A percentile compares a stretch with the other conserved stretches of the same genome.
phyloP scores from a whole-genome alignment of 2,329 filamentous ascomycete genomes.

The Huntiella bhutanensis region DNA sequence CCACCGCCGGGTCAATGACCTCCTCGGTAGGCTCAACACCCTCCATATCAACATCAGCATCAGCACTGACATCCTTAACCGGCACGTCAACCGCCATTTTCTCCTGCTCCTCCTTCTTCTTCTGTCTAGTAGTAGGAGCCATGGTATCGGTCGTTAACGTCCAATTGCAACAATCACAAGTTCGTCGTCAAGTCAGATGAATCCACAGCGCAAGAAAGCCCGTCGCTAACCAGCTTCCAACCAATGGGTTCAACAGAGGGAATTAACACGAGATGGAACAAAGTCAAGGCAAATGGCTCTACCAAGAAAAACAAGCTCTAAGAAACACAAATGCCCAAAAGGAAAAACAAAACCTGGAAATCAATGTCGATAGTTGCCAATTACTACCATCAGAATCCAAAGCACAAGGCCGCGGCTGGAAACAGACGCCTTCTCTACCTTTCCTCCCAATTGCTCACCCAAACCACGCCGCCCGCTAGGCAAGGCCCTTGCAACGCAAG shows the following conservation, averaged over 20 bases:
- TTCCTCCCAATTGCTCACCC: no score
- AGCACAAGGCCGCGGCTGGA: background rate
- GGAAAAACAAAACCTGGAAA: background rate
- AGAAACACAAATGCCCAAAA: background rate
- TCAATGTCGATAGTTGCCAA: background rate
- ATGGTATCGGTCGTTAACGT: constrained; percentile 6
- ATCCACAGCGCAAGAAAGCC: no score
- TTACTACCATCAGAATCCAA: no score
- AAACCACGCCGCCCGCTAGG: constrained; percentile 1
- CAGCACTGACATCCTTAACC: constrained; percentile 42
- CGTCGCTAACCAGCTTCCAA: no score
- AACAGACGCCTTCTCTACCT: no score
- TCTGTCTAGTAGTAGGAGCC: constrained; percentile 9
- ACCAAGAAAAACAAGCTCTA: background rate
- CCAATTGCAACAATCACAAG: background rate
- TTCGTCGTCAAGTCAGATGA: no score
- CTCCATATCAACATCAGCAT: constrained; percentile 56
- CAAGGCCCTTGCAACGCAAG: constrained; percentile 8
- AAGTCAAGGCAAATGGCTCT: background rate
- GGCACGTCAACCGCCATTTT: constrained; percentile 68
- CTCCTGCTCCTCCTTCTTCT: constrained; percentile 45
- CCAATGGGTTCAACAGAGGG: no score
- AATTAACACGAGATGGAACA: background rate
- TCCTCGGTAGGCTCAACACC: constrained; percentile 28
- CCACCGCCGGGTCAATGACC: constrained; percentile 40